A percentile compares a stretch with the other conserved stretches of the same genome.
Evolutionary conservation across 163 green algal species (phyloP).

Genomic region (Volvox carteri): DNA sequence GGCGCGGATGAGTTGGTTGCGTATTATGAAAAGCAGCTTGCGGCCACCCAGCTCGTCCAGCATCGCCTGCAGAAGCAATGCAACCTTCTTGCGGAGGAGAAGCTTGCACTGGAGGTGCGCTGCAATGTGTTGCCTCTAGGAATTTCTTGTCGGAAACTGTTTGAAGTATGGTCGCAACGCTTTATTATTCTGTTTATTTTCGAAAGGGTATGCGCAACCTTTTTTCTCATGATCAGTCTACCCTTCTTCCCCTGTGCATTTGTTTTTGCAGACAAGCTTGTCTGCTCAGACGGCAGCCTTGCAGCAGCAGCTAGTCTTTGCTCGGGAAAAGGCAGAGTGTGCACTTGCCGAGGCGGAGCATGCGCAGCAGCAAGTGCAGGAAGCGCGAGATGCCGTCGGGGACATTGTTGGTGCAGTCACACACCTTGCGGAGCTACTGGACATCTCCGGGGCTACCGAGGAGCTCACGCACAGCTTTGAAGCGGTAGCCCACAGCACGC

Average conservation of each 20-base stretch:
- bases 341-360: constrained; percentile 1
- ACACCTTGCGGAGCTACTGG: constrained; percentile 19
- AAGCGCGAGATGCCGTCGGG: neutral
- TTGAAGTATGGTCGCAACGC: no score
- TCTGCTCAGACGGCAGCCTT: neutral
- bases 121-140: no score
- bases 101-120: constrained; percentile 28
- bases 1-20: constrained; percentile 24
- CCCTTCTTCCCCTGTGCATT: no score
- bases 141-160: no score
- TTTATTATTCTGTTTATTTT: no score
- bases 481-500: constrained; percentile 20
- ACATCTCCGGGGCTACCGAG: neutral
- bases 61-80: constrained; percentile 38
- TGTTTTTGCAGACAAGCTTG: constrained; percentile 30
- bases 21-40: constrained; percentile 40
- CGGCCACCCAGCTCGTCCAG: constrained; percentile 32
- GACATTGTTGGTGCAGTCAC: neutral
- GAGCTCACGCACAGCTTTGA: constrained; percentile 44
- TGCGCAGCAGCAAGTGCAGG: constrained; percentile 14
- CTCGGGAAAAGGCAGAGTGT: neutral
- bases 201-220: no score
- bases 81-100: constrained; percentile 30
- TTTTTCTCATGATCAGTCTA: no score
- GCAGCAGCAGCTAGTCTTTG: constrained; percentile 41